Evolutionary conservation across 805 yeast genomes (phyloP).

Genomic region (Saccharomycopsis malanga): DNA sequence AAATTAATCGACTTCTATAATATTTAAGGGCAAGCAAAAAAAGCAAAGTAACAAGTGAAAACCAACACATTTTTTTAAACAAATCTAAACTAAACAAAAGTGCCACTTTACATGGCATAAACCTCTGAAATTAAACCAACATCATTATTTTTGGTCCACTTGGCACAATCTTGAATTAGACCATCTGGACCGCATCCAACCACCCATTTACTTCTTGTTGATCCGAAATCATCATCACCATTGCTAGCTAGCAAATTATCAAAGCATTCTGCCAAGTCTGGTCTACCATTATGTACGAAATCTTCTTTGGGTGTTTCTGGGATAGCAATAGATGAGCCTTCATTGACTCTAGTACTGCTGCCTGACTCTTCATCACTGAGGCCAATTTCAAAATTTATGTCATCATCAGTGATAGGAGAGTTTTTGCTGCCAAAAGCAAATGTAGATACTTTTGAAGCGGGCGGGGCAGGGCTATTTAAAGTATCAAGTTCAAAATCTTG

Average conservation of each 20-base stretch:
- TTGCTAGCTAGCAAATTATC: slow-evolving; percentile 16
- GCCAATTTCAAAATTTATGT: not conserved
- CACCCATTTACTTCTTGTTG: slow-evolving; percentile 37
- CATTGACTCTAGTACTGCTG: too few relatives aligned
- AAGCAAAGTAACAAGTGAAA: too few relatives aligned
- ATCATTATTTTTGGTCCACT: slow-evolving; percentile 31
- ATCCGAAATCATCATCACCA: not conserved
- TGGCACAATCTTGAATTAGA: slow-evolving; percentile 35
- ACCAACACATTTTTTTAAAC: too few relatives aligned
- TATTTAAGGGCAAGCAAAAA: too few relatives aligned
- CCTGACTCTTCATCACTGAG: not conserved
- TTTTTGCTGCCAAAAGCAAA: not conserved
- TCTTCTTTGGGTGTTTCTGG: not conserved
- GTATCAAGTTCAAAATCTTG: not conserved
- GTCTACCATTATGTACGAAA: slow-evolving; percentile 30
- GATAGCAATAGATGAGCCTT: too few relatives aligned
- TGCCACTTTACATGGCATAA: slow-evolving; percentile 27
- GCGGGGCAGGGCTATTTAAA: not conserved
- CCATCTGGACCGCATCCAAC: slow-evolving; percentile 53
- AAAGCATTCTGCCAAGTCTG: slow-evolving; percentile 34
- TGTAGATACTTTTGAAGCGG: not conserved
- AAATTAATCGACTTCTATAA: too few relatives aligned
- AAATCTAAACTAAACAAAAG: too few relatives aligned
- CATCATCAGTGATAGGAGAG: not conserved
- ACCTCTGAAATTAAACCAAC: slow-evolving; percentile 39